Percentiles rank a stretch among this genome's conserved stretches.
phyloP scores from a whole-genome alignment of 768 basidiomycete genomes.

The Ramaria sp. region DNA sequence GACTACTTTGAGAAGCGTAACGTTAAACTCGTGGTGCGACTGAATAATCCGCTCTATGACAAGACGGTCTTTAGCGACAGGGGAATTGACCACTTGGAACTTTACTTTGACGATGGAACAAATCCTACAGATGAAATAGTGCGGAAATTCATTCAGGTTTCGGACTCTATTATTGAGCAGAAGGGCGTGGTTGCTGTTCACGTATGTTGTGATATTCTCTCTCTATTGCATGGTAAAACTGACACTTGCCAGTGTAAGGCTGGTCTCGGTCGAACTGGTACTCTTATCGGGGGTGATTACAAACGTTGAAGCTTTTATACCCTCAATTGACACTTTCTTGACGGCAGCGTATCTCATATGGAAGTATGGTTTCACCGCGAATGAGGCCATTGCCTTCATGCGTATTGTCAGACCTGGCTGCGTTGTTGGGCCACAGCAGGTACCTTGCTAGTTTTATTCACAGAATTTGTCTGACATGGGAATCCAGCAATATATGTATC shows the following conservation, averaged over 20 bases:
- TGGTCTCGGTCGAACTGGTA: conserved; percentile 91
- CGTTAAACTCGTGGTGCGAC: conserved; percentile 83
- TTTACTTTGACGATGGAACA: conserved; percentile 97
- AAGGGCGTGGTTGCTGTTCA: conserved; percentile 86
- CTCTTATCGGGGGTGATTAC: conserved; percentile 62
- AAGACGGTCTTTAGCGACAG: conserved; percentile 67
- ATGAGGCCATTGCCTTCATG: conserved; percentile 97
- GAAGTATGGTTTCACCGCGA: conserved; percentile 96
- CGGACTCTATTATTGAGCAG: conserved; percentile 63
- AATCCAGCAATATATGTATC: conserved; percentile 74
- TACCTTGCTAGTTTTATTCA: conserved; percentile 1
- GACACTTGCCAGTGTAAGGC: conserved; percentile 70
- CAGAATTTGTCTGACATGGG: conserved; percentile 6
- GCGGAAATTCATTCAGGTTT: conserved; percentile 78
- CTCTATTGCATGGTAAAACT: conserved; percentile 15
- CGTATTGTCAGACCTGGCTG: conserved; percentile 91
- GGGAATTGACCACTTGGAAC: conserved; percentile 81
- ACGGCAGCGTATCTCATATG: conserved; percentile 82
- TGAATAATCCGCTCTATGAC: conserved; percentile 92
- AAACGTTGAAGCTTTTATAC: conserved; percentile 2
- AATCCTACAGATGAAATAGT: conserved; percentile 96
- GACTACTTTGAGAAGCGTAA: conserved; percentile 85
- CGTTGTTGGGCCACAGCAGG: conserved; percentile 83
- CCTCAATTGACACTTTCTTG: not conserved
- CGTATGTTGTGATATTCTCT: conserved; percentile 34